Evolutionary conservation across 2,329 filamentous ascomycete genomes (phyloP).

Genomic region (Phialocephala subalpina): DNA sequence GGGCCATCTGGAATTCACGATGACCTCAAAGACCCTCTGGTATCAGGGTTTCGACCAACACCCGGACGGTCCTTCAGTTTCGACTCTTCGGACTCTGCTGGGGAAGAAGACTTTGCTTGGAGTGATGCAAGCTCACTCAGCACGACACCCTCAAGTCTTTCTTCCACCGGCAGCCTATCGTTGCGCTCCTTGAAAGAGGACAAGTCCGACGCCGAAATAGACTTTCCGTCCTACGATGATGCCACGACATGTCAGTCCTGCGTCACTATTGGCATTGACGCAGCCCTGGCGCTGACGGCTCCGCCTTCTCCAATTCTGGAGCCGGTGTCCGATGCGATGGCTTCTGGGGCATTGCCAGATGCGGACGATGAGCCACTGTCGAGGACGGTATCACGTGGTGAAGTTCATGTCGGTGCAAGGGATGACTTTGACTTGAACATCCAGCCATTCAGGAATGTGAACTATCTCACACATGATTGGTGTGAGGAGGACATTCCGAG

Average conservation of each 20-base stretch:
- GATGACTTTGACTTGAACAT: constrained; percentile 16
- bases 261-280: constrained; percentile 4
- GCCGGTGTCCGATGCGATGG: background rate
- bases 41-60: background rate
- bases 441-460: constrained; percentile 21
- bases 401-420: background rate
- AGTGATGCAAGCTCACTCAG: constrained; percentile 3
- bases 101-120: constrained; percentile 12
- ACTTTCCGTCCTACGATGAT: constrained; percentile 23
- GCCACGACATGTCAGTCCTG: background rate
- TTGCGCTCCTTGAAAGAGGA: constrained; percentile 1
- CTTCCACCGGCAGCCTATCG: constrained; percentile 9
- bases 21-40: background rate
- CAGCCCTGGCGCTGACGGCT: background rate
- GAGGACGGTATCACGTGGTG: constrained; percentile 9
- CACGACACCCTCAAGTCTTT: background rate
- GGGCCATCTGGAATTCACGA: background rate
- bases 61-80: background rate
- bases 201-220: constrained; percentile 15
- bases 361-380: background rate
- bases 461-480: constrained; percentile 24
- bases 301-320: constrained; percentile 3
- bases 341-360: background rate
- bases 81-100: background rate
- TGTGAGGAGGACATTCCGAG: constrained; percentile 19